A percentile compares a stretch with the other conserved stretches of the same genome.
phyloP scores from a whole-genome alignment of 2,329 filamentous ascomycete species.

The Aspergillus ustus region DNA sequence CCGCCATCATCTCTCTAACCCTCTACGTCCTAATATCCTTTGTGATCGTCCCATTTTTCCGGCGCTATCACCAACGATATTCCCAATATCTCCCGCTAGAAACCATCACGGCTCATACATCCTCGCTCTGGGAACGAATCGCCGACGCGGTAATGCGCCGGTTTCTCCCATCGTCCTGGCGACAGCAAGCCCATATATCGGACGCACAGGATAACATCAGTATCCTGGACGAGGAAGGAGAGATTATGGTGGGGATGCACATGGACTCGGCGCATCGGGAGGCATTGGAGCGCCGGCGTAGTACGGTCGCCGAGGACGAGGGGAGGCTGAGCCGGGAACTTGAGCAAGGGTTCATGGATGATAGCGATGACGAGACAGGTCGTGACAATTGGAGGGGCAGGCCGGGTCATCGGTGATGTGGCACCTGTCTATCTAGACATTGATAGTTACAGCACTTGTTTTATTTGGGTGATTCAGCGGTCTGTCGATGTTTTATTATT shows the following conservation, averaged over 20 bases:
- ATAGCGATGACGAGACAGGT: slow-evolving; percentile 65
- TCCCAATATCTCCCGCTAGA: slow-evolving; percentile 74
- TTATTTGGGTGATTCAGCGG: background rate
- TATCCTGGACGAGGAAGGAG: slow-evolving; percentile 70
- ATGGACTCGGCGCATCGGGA: slow-evolving; percentile 55
- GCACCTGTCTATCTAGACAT: background rate
- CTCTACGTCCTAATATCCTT: slow-evolving; percentile 71
- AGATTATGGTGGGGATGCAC: slow-evolving; percentile 56
- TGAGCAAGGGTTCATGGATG: slow-evolving; percentile 75
- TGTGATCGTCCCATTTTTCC: slow-evolving; percentile 70
- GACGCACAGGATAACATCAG: slow-evolving; percentile 60
- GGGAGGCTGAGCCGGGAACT: slow-evolving; percentile 77
- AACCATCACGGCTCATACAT: slow-evolving; percentile 56
- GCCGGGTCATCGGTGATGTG: slow-evolving; percentile 21
- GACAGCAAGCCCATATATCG: slow-evolving; percentile 46
- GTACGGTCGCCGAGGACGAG: slow-evolving; percentile 43
- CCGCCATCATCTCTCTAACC: slow-evolving; percentile 70
- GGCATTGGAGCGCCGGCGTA: slow-evolving; percentile 50
- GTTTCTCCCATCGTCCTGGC: slow-evolving; percentile 51
- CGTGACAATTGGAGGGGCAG: slow-evolving; percentile 33
- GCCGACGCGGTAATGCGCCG: slow-evolving; percentile 48
- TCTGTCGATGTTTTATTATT: slow-evolving; percentile 2
- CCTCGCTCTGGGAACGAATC: slow-evolving; percentile 56
- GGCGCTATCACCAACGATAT: slow-evolving; percentile 71
- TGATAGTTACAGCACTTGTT: background rate